These are phyloP conservation scores for Eucalyptus decipiens DNA, from an alignment of 345 rosid genomes.

Conservation along the genomic window DNA sequence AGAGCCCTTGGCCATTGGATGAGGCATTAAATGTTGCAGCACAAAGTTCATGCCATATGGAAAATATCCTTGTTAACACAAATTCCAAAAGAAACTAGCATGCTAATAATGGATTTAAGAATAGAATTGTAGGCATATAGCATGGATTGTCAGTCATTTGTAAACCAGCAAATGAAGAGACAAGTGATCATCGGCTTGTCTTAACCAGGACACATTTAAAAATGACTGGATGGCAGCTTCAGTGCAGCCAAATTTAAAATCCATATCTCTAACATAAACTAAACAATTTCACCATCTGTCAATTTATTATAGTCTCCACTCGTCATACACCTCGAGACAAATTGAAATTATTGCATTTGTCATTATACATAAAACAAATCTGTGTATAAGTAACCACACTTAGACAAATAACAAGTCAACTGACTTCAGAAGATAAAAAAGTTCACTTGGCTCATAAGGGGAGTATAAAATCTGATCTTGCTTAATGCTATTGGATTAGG, in stretches of 20 bases:
- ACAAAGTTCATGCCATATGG: background rate
- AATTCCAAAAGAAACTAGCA: background rate
- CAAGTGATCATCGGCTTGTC: background rate
- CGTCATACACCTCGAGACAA: background rate
- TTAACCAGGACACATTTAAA: background rate
- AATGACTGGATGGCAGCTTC: background rate
- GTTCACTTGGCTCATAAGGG: background rate
- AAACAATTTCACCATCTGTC: background rate
- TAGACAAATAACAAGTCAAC: background rate
- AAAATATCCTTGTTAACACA: background rate
- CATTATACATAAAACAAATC: background rate
- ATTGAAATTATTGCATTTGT: background rate
- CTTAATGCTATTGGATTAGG: background rate
- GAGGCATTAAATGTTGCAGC: background rate
- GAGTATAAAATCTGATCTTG: background rate
- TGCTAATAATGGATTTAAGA: background rate
- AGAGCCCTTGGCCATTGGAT: background rate
- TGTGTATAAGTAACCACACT: background rate
- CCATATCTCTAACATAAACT: background rate
- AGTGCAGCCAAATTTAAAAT: background rate
- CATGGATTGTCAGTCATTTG: background rate
- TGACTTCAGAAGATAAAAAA: background rate
- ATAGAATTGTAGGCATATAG: background rate
- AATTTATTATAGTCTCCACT: background rate
- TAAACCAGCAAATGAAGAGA: background rate